Percentiles rank a stretch among this genome's conserved stretches.
phyloP scores from a whole-genome alignment of 805 yeast genomes.

The Metschnikowia reukaufii region DNA sequence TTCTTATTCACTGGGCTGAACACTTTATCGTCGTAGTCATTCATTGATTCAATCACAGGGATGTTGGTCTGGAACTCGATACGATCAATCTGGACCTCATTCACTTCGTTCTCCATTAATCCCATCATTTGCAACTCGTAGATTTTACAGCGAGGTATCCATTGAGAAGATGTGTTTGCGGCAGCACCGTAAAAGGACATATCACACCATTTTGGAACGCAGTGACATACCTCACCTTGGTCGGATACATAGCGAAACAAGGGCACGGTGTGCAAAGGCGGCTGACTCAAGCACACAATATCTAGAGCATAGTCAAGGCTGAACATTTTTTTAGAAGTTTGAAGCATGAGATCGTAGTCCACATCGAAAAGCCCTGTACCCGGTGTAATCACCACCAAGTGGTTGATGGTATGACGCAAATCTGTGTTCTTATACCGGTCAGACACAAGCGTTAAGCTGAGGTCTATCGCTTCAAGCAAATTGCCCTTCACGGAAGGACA shows the following conservation, averaged over 20 bases:
- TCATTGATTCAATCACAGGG: slow-evolving; percentile 61
- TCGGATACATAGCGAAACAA: slow-evolving; percentile 67
- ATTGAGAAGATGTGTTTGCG: slow-evolving; percentile 47
- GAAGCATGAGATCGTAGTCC: slow-evolving; percentile 70
- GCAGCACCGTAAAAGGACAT: slow-evolving; percentile 83
- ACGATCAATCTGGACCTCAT: slow-evolving; percentile 64
- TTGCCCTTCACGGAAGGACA: slow-evolving; percentile 91
- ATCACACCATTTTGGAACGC: slow-evolving; percentile 95
- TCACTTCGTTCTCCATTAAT: slow-evolving; percentile 85
- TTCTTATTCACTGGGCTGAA: slow-evolving; percentile 38
- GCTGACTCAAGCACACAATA: slow-evolving; percentile 81
- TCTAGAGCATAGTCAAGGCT: slow-evolving; percentile 86
- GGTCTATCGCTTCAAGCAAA: slow-evolving; percentile 78
- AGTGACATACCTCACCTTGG: slow-evolving; percentile 53
- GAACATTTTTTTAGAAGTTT: slow-evolving; percentile 72
- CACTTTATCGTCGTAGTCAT: slow-evolving; percentile 59
- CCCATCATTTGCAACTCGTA: slow-evolving; percentile 99
- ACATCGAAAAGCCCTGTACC: slow-evolving; percentile 95
- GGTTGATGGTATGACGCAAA: slow-evolving; percentile 86
- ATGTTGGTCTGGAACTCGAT: slow-evolving; percentile 39
- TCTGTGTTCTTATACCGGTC: slow-evolving; percentile 84
- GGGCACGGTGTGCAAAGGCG: slow-evolving; percentile 92
- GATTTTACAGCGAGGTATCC: slow-evolving; percentile 94
- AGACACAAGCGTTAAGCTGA: slow-evolving; percentile 74
- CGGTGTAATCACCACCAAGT: slow-evolving; percentile 82